Conservation (phyloP, 495 filamentous ascomycete species). For the Tuber calosporum region DNA sequence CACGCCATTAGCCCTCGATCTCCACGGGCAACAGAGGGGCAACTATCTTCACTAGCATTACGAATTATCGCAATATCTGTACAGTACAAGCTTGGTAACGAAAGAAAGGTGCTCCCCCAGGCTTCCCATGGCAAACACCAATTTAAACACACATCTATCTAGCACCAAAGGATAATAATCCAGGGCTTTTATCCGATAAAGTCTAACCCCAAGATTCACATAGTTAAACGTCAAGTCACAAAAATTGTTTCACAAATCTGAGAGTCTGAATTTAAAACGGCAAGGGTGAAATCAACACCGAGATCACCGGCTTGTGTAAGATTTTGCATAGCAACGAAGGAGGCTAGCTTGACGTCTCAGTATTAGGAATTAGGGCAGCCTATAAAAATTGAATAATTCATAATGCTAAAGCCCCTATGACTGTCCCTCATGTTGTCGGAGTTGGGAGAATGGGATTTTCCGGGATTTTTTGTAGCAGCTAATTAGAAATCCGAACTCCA, state of each 20-base stretch:
- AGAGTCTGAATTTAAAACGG: not conserved
- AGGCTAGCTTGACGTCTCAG: not conserved
- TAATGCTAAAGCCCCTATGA: not conserved
- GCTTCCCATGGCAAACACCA: not conserved
- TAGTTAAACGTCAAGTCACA: not conserved
- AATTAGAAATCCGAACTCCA: not conserved
- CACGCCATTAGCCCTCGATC: not conserved
- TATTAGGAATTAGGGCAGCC: not conserved
- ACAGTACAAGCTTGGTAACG: not conserved
- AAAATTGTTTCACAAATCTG: not conserved
- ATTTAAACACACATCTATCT: not conserved
- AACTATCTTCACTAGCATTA: not conserved
- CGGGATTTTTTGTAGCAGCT: not conserved
- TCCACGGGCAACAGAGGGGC: not conserved
- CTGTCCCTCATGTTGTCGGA: not conserved
- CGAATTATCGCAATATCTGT: not conserved
- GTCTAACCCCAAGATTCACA: not conserved
- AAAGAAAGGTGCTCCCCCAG: not conserved
- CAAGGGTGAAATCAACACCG: not conserved
- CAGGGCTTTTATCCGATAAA: not conserved
- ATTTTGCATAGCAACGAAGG: not conserved
- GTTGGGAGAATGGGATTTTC: not conserved
- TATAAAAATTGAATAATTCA: not conserved
- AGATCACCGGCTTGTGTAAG: not conserved
- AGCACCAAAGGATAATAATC: no score